phyloP scores from a whole-genome alignment of 2,329 filamentous ascomycete genomes.

The Shiraia sp. region DNA sequence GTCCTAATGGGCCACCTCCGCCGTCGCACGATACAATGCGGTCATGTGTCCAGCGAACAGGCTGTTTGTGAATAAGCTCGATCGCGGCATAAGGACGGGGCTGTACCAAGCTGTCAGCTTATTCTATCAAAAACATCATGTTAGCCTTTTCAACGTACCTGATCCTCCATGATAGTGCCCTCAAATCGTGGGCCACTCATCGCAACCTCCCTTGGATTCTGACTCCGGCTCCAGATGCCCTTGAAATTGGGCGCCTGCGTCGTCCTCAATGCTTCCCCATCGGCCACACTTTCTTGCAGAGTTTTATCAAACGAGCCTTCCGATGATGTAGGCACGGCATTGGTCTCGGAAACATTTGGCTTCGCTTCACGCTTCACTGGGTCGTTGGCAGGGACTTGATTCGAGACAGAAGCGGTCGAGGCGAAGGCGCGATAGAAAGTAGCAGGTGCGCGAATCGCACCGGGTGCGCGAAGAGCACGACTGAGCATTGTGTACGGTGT shows the following conservation, averaged over 20 bases:
- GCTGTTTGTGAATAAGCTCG: constrained; percentile 93
- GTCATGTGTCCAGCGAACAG: constrained; percentile 87
- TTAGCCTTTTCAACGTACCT: constrained; percentile 74
- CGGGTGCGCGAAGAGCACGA: constrained; percentile 32
- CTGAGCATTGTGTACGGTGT: constrained; percentile 27
- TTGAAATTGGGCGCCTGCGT: constrained; percentile 86
- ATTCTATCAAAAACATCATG: no score
- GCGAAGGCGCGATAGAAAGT: constrained; percentile 29
- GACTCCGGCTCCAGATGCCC: constrained; percentile 81
- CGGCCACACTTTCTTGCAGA: constrained; percentile 59
- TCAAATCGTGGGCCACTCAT: constrained; percentile 97
- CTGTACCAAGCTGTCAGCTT: constrained; percentile 54
- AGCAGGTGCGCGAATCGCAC: constrained; percentile 28
- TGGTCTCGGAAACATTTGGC: constrained; percentile 63
- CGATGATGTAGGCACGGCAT: constrained; percentile 59
- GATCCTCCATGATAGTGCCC: constrained; percentile 89
- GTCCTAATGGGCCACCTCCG: constrained; percentile 85
- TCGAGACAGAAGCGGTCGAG: constrained; percentile 43
- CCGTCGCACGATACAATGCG: constrained; percentile 86
- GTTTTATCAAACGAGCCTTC: constrained; percentile 55
- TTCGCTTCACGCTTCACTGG: constrained; percentile 55
- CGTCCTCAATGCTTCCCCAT: constrained; percentile 60
- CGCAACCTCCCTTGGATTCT: constrained; percentile 76
- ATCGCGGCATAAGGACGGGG: constrained; percentile 89
- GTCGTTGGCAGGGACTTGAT: constrained; percentile 72